These are phyloP conservation scores for Naganishia sp. DNA, from an alignment of 1,284 basidiomycete genomes.

Conservation along the genomic window DNA sequence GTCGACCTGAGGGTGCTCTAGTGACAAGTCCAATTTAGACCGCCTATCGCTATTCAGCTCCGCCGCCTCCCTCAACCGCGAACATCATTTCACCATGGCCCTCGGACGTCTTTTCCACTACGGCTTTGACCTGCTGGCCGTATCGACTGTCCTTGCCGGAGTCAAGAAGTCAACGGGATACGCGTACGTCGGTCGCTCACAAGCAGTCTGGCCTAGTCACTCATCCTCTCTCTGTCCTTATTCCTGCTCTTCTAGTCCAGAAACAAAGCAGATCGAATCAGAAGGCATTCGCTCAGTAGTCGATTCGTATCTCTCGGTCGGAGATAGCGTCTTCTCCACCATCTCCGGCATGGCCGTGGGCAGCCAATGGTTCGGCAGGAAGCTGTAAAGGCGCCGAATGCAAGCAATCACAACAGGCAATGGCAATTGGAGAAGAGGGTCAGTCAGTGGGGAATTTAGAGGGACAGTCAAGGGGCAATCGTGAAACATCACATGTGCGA, in stretches of 20 bases:
- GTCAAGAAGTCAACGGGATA: conserved; percentile 88
- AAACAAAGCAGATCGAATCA: conserved; percentile 70
- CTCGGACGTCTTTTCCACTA: conserved; percentile 83
- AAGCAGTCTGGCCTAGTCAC: not conserved
- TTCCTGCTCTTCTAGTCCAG: conserved; percentile 58
- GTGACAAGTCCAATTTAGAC: too few species aligned
- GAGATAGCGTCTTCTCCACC: conserved; percentile 85
- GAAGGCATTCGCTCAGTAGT: conserved; percentile 71
- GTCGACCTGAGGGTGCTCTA: too few species aligned
- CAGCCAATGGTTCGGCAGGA: conserved; percentile 64
- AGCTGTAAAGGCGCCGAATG: not conserved
- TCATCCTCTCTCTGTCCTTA: conserved; percentile 1
- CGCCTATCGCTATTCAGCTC: too few species aligned
- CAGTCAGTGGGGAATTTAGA: not conserved
- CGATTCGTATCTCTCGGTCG: conserved; percentile 79
- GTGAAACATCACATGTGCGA: too few species aligned
- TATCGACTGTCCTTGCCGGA: conserved; percentile 88
- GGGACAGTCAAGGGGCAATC: too few species aligned
- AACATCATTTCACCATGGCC: conserved; percentile 58
- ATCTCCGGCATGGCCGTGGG: conserved; percentile 76
- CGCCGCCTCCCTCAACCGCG: not conserved
- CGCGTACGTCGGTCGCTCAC: conserved; percentile 62
- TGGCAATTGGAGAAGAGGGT: not conserved
- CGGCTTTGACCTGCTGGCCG: conserved; percentile 76
- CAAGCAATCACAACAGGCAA: not conserved